These are phyloP conservation scores for Candida sanyaensis DNA, from an alignment of 1,139 yeast genomes.

Conservation along the genomic window DNA sequence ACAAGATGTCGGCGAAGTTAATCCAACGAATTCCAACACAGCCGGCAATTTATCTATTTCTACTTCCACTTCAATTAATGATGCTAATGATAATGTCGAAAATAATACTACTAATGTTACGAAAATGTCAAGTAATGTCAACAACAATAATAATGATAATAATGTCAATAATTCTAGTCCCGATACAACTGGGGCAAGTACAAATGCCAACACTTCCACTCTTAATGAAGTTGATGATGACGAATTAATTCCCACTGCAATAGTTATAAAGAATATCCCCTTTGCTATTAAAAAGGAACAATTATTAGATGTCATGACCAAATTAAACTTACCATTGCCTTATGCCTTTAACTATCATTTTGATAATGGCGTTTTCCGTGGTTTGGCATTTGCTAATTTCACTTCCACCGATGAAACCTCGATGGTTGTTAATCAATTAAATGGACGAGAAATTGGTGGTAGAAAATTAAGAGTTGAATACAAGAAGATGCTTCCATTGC, in stretches of 20 bases:
- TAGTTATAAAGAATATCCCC: slow-evolving; percentile 95
- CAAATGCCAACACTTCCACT: slow-evolving; percentile 12
- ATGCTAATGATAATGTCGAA: slow-evolving; percentile 1
- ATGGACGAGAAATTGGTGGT: slow-evolving; percentile 96
- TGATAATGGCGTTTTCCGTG: slow-evolving; percentile 97
- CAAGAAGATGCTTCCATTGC: slow-evolving; percentile 93
- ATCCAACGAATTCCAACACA: neutral
- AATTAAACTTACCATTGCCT: slow-evolving; percentile 85
- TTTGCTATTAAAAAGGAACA: slow-evolving; percentile 98
- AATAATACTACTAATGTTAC: neutral
- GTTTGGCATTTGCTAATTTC: slow-evolving; percentile 98
- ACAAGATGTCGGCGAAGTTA: neutral
- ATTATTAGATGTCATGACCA: slow-evolving; percentile 89
- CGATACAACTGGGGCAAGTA: slow-evolving; percentile 12
- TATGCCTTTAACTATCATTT: slow-evolving; percentile 98
- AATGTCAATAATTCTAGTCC: slow-evolving; percentile 7
- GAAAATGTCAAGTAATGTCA: neutral
- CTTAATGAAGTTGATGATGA: slow-evolving; percentile 47
- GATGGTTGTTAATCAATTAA: slow-evolving; percentile 75
- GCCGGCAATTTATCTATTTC: neutral
- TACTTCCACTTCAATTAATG: slow-evolving; percentile 2
- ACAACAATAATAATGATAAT: neutral
- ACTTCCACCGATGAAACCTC: slow-evolving; percentile 94
- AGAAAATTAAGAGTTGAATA: slow-evolving; percentile 94
- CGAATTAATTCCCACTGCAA: slow-evolving; percentile 94